These are phyloP conservation scores for Fusarium goolgardi DNA, from an alignment of 2,329 filamentous ascomycete species.

Conservation along the genomic window DNA sequence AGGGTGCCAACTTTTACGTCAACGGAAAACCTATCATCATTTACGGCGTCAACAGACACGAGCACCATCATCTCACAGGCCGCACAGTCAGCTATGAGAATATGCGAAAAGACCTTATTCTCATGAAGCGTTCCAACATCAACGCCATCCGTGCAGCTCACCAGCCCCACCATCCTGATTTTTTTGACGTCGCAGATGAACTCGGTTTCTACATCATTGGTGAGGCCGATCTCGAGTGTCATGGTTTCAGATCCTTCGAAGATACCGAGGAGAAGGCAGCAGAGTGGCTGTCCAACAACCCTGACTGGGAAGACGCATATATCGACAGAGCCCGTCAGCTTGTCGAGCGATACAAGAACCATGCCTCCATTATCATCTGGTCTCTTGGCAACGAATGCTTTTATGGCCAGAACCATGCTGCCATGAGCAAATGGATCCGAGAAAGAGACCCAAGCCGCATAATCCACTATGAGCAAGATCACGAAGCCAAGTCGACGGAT, in stretches of 20 bases:
- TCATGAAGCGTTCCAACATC: slow-evolving; percentile 77
- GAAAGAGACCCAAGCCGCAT: slow-evolving; percentile 64
- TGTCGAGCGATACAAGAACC: slow-evolving; percentile 69
- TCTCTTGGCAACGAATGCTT: slow-evolving; percentile 78
- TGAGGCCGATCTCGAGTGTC: slow-evolving; percentile 66
- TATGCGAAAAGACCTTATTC: slow-evolving; percentile 69
- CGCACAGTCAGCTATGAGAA: slow-evolving; percentile 70
- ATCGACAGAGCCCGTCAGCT: slow-evolving; percentile 74
- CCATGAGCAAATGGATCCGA: slow-evolving; percentile 74
- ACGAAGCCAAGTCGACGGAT: slow-evolving; percentile 67
- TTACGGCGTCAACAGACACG: slow-evolving; percentile 76
- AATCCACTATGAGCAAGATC: slow-evolving; percentile 75
- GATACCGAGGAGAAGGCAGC: slow-evolving; percentile 22
- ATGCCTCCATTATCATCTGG: slow-evolving; percentile 76
- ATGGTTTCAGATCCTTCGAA: slow-evolving; percentile 56
- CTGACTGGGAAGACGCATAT: slow-evolving; percentile 72
- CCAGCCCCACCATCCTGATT: slow-evolving; percentile 69
- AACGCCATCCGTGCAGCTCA: slow-evolving; percentile 77
- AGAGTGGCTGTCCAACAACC: slow-evolving; percentile 65
- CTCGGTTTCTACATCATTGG: slow-evolving; percentile 73
- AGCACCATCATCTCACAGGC: slow-evolving; percentile 73
- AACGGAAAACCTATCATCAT: slow-evolving; percentile 74
- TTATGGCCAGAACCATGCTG: slow-evolving; percentile 73
- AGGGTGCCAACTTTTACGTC: slow-evolving; percentile 70
- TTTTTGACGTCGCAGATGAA: slow-evolving; percentile 72